Percentiles rank a stretch among this genome's conserved stretches.
Evolutionary conservation across 1,284 basidiomycete genomes (phyloP).

Genomic region (Leccinum griseonigrum): DNA sequence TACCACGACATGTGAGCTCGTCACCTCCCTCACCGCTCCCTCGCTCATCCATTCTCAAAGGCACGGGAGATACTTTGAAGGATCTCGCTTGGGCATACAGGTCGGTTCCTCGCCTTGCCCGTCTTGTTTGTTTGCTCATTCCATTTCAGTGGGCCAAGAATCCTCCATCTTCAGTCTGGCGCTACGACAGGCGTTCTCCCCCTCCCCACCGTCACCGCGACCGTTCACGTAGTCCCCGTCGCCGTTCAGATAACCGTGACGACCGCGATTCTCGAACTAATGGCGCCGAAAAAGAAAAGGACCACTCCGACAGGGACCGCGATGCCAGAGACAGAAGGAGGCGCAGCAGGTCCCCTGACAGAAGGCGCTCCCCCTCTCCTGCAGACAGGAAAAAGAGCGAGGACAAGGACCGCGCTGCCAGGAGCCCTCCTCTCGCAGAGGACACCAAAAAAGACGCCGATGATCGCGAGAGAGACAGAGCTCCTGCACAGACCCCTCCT

Average conservation of each 20-base stretch:
- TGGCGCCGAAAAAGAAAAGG: constrained; percentile 43
- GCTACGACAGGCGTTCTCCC: constrained; percentile 65
- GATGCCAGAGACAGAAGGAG: constrained; percentile 44
- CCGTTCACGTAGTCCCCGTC: constrained; percentile 44
- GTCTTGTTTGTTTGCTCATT: neutral
- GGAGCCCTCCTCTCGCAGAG: constrained; percentile 43
- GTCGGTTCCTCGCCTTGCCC: constrained; percentile 36
- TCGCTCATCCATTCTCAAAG: constrained; percentile 39
- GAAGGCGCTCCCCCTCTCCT: constrained; percentile 49
- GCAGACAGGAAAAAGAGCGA: constrained; percentile 43
- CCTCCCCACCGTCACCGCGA: constrained; percentile 48
- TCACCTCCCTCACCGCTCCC: neutral
- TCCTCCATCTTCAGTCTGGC: constrained; percentile 85
- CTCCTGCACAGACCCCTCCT: constrained; percentile 44
- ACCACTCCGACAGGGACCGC: constrained; percentile 26
- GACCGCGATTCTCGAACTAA: constrained; percentile 43
- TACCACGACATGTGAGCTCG: constrained; percentile 83
- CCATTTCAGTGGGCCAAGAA: constrained; percentile 81
- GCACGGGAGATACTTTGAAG: constrained; percentile 85
- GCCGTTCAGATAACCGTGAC: constrained; percentile 33
- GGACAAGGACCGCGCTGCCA: constrained; percentile 45
- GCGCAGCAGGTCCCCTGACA: constrained; percentile 46
- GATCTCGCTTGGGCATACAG: constrained; percentile 78
- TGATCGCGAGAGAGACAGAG: constrained; percentile 39
- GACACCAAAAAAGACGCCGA: constrained; percentile 46